phyloP scores from a whole-genome alignment of 1,284 basidiomycete species.

The Ceratobasidium sp. region DNA sequence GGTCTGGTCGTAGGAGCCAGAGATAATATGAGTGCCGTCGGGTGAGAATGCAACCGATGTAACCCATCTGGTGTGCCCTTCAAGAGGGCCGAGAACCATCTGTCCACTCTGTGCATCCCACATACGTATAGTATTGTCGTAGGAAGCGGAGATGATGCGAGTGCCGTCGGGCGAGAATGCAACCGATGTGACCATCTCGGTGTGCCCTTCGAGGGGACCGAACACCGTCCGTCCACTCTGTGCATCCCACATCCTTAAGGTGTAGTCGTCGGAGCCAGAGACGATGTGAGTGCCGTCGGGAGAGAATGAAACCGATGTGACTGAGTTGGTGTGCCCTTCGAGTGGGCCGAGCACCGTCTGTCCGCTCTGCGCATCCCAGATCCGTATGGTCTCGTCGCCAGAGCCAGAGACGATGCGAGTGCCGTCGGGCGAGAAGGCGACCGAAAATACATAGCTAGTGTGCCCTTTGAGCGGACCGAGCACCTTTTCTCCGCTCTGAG shows the following conservation, averaged over 20 bases:
- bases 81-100: not conserved
- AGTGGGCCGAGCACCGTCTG: not conserved
- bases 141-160: not conserved
- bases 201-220: conserved; percentile 5
- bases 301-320: conserved; percentile 21
- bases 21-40: not conserved
- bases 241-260: conserved; percentile 25
- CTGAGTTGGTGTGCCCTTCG: conserved; percentile 3
- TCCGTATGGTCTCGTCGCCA: not conserved
- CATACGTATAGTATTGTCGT: not conserved
- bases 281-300: conserved; percentile 7
- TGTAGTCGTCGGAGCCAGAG: conserved; percentile 18
- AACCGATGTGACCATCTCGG: conserved; percentile 6
- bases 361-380: not conserved
- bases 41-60: not conserved
- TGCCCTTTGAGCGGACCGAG: not conserved
- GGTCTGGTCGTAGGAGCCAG: not conserved
- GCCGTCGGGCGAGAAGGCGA: conserved; percentile 2
- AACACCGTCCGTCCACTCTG: not conserved
- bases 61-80: not conserved
- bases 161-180: conserved; percentile 10
- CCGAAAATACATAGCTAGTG: not conserved
- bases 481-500: not conserved
- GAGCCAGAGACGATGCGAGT: conserved; percentile 6
- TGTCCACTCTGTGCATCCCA: conserved; percentile 11